These are phyloP conservation scores for Haberlea rhodopensis DNA, from an alignment of 257 asterid genomes.

Conservation along the genomic window DNA sequence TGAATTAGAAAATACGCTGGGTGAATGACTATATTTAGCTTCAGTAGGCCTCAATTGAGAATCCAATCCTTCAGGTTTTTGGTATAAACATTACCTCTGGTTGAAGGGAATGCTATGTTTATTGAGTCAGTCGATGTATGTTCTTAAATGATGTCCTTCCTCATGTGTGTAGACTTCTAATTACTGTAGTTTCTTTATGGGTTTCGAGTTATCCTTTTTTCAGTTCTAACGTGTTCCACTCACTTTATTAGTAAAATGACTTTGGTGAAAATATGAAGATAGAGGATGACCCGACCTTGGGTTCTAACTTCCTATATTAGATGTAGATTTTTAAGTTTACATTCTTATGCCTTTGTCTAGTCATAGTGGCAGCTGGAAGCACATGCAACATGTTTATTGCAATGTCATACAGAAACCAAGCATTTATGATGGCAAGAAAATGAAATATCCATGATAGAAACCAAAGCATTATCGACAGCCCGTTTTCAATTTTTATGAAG, in stretches of 20 bases:
- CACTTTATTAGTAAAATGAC: neutral
- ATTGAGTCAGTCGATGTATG: no score
- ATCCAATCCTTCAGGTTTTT: neutral
- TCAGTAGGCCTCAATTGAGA: constrained; percentile 1
- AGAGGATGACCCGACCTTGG: neutral
- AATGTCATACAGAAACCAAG: neutral
- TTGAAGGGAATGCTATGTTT: neutral
- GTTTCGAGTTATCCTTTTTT: neutral
- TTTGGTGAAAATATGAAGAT: no score
- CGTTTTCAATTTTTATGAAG: neutral
- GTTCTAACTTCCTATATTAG: neutral
- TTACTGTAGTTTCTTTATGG: neutral
- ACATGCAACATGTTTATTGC: neutral
- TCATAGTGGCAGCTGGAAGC: neutral
- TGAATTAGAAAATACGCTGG: neutral
- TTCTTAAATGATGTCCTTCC: neutral
- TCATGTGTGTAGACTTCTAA: neutral
- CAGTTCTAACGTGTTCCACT: neutral
- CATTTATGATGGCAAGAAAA: no score
- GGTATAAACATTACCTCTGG: neutral
- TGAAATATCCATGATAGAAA: no score
- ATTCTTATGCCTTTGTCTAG: neutral
- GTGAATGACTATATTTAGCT: neutral
- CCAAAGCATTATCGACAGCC: neutral
- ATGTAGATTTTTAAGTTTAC: neutral